Conservation (phyloP, 2,329 filamentous ascomycete genomes). For the Curvularia verruculosa region DNA sequence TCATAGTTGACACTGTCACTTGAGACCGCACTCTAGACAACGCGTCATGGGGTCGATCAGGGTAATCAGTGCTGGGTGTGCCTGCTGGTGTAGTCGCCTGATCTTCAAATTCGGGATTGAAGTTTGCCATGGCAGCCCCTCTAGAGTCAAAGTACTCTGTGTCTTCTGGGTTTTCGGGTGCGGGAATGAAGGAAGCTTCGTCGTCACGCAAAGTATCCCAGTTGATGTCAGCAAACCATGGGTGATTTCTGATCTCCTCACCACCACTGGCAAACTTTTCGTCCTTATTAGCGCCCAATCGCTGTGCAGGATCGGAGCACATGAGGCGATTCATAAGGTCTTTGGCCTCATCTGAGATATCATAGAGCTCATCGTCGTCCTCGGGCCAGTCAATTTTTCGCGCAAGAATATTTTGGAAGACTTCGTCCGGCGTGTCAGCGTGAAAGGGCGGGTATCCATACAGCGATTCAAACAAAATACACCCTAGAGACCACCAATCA, state of each 20-base stretch:
- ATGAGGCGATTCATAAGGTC: slow-evolving; percentile 93
- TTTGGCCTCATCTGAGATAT: slow-evolving; percentile 82
- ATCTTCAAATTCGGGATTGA: slow-evolving; percentile 93
- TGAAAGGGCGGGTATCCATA: slow-evolving; percentile 95
- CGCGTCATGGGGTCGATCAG: slow-evolving; percentile 92
- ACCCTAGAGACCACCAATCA: slow-evolving; percentile 99
- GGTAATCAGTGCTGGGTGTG: slow-evolving; percentile 75
- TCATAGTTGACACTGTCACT: slow-evolving; percentile 78
- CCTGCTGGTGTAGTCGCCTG: slow-evolving; percentile 75
- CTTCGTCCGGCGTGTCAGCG: slow-evolving; percentile 84
- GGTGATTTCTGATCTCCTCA: slow-evolving; percentile 85
- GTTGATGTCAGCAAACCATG: slow-evolving; percentile 85
- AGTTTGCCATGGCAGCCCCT: slow-evolving; percentile 89
- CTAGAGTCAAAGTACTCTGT: slow-evolving; percentile 97
- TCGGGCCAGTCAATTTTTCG: slow-evolving; percentile 93
- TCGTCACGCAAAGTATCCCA: slow-evolving; percentile 94
- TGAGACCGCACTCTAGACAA: slow-evolving; percentile 87
- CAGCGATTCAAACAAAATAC: slow-evolving; percentile 95
- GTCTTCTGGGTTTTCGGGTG: slow-evolving; percentile 91
- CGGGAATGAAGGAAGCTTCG: slow-evolving; percentile 93
- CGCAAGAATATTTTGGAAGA: slow-evolving; percentile 94
- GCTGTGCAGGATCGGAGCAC: slow-evolving; percentile 78
- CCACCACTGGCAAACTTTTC: slow-evolving; percentile 85
- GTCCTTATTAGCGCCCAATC: slow-evolving; percentile 83
- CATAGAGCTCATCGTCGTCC: slow-evolving; percentile 74